Percentiles rank a stretch among this genome's conserved stretches.
Conservation (phyloP, 1,284 basidiomycete species). For the Tylopilus orsonianus region DNA sequence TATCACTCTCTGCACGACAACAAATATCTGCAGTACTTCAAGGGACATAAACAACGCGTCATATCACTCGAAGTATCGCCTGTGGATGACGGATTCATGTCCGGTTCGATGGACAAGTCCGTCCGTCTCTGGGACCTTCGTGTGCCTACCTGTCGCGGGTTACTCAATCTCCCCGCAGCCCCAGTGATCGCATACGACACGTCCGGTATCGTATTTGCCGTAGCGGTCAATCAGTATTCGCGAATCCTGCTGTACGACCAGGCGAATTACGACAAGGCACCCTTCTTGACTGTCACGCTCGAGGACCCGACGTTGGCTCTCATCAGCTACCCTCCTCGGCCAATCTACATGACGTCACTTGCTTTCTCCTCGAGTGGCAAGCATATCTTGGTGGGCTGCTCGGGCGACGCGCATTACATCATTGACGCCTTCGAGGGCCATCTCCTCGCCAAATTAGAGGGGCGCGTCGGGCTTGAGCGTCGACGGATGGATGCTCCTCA, state of each 20-base stretch:
- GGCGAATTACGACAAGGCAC: constrained; percentile 87
- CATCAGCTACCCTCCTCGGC: constrained; percentile 81
- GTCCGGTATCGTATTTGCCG: constrained; percentile 88
- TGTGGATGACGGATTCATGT: constrained; percentile 93
- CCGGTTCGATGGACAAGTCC: constrained; percentile 89
- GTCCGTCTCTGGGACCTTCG: constrained; percentile 97
- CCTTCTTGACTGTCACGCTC: constrained; percentile 82
- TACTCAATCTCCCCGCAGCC: constrained; percentile 68
- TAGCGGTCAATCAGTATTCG: constrained; percentile 85
- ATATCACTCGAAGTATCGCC: constrained; percentile 92
- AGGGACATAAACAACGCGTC: constrained; percentile 89
- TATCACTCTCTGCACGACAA: constrained; percentile 97
- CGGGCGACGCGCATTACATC: constrained; percentile 90
- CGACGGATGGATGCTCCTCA: constrained; percentile 52
- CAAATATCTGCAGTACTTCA: constrained; percentile 94
- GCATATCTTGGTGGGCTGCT: constrained; percentile 90
- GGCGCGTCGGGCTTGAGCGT: constrained; percentile 77
- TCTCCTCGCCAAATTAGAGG: constrained; percentile 80
- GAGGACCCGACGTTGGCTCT: constrained; percentile 75
- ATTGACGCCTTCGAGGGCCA: constrained; percentile 86
- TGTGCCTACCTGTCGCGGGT: constrained; percentile 70
- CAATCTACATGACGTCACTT: constrained; percentile 89
- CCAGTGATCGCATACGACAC: constrained; percentile 91
- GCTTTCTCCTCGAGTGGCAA: constrained; percentile 89
- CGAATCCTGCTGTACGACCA: constrained; percentile 88